Evolutionary conservation across 1,139 yeast species (phyloP).

Genomic region (Candida labiduridarum): DNA sequence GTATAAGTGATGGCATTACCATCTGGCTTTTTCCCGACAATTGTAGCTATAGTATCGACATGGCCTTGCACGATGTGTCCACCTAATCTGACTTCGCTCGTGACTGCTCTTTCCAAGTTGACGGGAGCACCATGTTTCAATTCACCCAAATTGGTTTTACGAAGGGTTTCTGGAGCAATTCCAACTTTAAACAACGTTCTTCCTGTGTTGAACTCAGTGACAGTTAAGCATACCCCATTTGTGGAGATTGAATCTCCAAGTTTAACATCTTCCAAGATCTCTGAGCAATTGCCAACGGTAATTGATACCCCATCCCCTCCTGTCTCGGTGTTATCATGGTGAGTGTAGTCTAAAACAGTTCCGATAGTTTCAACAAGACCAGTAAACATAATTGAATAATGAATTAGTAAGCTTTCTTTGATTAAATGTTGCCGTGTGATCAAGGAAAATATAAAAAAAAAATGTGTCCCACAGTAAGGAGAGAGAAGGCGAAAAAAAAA

Average conservation of each 20-base stretch:
- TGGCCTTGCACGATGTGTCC: conserved; percentile 99
- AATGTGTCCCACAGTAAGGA: not conserved
- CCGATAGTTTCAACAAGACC: conserved; percentile 92
- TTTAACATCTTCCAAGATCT: conserved; percentile 76
- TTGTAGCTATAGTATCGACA: conserved; percentile 83
- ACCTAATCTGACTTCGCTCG: conserved; percentile 83
- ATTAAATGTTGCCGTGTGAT: not conserved
- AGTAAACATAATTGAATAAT: conserved; percentile 69
- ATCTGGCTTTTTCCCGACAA: conserved; percentile 57
- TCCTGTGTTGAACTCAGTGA: conserved; percentile 70
- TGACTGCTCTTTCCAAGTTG: conserved; percentile 88
- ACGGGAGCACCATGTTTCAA: conserved; percentile 62
- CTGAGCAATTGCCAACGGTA: conserved; percentile 62
- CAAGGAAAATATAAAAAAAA: not conserved
- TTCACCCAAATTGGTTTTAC: conserved; percentile 74
- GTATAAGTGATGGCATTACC: conserved; percentile 80
- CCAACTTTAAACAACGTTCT: conserved; percentile 77
- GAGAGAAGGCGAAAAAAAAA: not conserved
- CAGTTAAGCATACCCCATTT: conserved; percentile 91
- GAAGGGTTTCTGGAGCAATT: conserved; percentile 87
- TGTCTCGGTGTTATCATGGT: conserved; percentile 52
- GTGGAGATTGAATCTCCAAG: conserved; percentile 91
- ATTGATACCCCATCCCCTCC: conserved; percentile 85
- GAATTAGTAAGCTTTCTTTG: too few relatives aligned
- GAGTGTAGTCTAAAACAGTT: conserved; percentile 50